phyloP scores from a whole-genome alignment of 352 stramenopile genomes.

The Globisporangium alternatum region DNA sequence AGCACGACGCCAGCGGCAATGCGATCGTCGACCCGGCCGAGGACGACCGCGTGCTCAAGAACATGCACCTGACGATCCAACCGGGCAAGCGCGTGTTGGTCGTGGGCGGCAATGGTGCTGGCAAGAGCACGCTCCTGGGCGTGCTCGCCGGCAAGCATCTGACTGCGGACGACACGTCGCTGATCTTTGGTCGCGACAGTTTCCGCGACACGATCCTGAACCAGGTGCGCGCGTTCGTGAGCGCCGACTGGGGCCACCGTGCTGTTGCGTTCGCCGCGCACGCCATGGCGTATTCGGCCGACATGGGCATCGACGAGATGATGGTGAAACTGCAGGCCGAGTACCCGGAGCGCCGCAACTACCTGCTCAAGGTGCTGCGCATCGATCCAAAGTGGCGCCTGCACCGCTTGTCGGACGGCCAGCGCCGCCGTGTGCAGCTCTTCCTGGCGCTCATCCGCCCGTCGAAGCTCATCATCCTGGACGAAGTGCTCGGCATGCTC shows the following conservation, averaged over 20 bases:
- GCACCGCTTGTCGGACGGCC: slow-evolving; percentile 78
- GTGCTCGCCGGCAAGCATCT: slow-evolving; percentile 95
- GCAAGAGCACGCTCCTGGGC: slow-evolving; percentile 94
- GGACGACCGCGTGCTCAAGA: slow-evolving; percentile 80
- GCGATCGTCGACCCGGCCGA: slow-evolving; percentile 5
- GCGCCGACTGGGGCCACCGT: slow-evolving; percentile 95
- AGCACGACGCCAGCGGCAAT: slow-evolving; percentile 32
- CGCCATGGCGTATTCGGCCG: slow-evolving; percentile 86
- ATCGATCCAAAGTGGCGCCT: slow-evolving; percentile 93
- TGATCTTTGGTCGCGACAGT: slow-evolving; percentile 88
- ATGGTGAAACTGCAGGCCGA: slow-evolving; percentile 95
- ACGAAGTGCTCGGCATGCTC: slow-evolving; percentile 97
- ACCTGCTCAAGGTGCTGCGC: slow-evolving; percentile 93
- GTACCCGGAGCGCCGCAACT: slow-evolving; percentile 92
- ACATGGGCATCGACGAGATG: slow-evolving; percentile 96
- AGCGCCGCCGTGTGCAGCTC: slow-evolving; percentile 93
- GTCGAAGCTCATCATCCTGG: slow-evolving; percentile 96
- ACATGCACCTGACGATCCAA: slow-evolving; percentile 84
- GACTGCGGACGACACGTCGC: slow-evolving; percentile 78
- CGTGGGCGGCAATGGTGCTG: slow-evolving; percentile 93
- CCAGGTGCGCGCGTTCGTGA: slow-evolving; percentile 91
- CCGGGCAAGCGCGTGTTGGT: slow-evolving; percentile 89
- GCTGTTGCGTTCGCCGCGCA: slow-evolving; percentile 94
- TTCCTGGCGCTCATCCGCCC: slow-evolving; percentile 95
- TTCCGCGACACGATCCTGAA: slow-evolving; percentile 97